Base-by-base conservation (phyloP, 2,329 filamentous ascomycete species). In the Ceratocystis harringtonii region DNA sequence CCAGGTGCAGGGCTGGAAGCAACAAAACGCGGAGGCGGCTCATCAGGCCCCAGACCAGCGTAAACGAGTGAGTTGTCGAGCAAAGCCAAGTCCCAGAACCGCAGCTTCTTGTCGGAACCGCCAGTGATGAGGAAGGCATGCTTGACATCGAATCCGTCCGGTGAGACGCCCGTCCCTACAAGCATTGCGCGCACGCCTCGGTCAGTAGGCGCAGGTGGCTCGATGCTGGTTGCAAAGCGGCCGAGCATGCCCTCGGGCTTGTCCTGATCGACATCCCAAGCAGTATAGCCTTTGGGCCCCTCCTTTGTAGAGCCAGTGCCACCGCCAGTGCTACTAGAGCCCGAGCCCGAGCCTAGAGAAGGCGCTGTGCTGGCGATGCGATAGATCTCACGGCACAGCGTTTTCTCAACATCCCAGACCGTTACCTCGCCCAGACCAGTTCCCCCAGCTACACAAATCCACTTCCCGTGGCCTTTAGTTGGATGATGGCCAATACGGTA, bases 401-500 rank as follows among this genome's bases (percentile, higher is more conserved):
- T 84, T 76, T 92, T 95, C 73, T 97, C 92, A 17, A 97, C 79
- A 72, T 97, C 94, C 94, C 94, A 99, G 0, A 95, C 88, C 0
- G 90, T 95, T 41, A 99, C 84, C 72, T 99, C 94, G 17, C 90
- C 90, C 68, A 89, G 85, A 3, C 85, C 88, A 6, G 89, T 95
- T 7, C 92, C 92, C 17, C 92, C 92, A 2, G 91, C 87, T 7
- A 96, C 87, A 73, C 91, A 95, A 0, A 97, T 83, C 83, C 90
- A 92, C 73, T 87, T 87, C 10, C 89, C 88, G 55, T 89, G 84
- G 0, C 88, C 88, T 72, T 86, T 89, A 28, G 81, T 82, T 0
- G 91, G 90, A 71, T 95, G 90, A 0, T 95, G 79, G 66, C 84
- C 81, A 17, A 99, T 79, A 41, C 90, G 83, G 70, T 92, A 87